Evolutionary conservation across 1,139 yeast genomes (phyloP).

Genomic region (Torulaspora globosa): DNA sequence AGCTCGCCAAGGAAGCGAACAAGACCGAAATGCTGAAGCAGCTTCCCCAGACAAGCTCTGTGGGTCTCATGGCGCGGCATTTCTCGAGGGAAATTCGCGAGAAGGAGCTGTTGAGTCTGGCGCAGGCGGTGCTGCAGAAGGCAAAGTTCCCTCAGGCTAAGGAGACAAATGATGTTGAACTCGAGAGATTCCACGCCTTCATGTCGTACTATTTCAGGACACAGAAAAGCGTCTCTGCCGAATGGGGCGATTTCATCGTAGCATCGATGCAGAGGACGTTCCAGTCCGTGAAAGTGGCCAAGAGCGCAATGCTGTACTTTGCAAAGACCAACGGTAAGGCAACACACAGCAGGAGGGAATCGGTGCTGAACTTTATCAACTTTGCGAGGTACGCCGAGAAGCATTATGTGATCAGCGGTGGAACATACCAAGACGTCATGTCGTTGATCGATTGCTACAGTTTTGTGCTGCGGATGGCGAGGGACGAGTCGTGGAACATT

Average conservation of each 20-base stretch:
- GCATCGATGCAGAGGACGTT: conserved; percentile 32
- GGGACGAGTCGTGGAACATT: conserved; percentile 14
- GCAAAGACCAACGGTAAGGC: conserved; percentile 19
- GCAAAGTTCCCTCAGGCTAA: conserved; percentile 45
- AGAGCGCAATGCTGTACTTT: conserved; percentile 29
- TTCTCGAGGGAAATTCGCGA: conserved; percentile 16
- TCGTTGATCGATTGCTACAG: conserved; percentile 29
- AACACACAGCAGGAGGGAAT: conserved; percentile 24
- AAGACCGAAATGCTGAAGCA: background rate
- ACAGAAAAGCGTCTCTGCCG: conserved; percentile 7
- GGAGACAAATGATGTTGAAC: conserved; percentile 38
- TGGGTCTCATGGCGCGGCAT: conserved; percentile 15
- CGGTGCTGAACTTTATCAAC: conserved; percentile 32
- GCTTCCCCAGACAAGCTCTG: conserved; percentile 10
- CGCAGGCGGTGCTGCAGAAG: conserved; percentile 24
- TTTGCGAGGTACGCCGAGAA: conserved; percentile 28
- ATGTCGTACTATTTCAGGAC: conserved; percentile 26
- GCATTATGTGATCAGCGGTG: conserved; percentile 22
- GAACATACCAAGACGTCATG: conserved; percentile 24
- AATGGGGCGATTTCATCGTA: conserved; percentile 31
- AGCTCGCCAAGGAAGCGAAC: conserved; percentile 5
- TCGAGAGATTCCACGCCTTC: conserved; percentile 34
- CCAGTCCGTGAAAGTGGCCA: conserved; percentile 32
- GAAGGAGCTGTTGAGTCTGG: conserved; percentile 20
- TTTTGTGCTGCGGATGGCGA: conserved; percentile 16